A percentile compares a stretch with the other conserved stretches of the same genome.
These are phyloP conservation scores for Aspergillus sojae DNA, from an alignment of 2,329 filamentous ascomycete species.

Conservation along the genomic window DNA sequence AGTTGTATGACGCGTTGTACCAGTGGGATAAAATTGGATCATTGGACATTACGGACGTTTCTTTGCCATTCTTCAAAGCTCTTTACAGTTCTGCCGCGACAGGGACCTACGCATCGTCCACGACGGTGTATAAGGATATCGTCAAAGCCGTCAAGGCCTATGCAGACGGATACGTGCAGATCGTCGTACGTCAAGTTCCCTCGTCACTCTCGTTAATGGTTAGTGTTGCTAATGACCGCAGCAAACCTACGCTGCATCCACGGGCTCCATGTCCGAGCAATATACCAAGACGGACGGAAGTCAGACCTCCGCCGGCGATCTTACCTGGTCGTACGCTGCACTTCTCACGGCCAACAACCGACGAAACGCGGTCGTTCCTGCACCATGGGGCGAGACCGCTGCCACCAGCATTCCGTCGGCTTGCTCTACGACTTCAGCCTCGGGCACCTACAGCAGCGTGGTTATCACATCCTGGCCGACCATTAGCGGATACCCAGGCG, in stretches of 20 bases:
- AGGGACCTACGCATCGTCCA: constrained; percentile 67
- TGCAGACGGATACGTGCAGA: constrained; percentile 57
- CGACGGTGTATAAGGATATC: constrained; percentile 57
- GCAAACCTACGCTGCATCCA: constrained; percentile 30
- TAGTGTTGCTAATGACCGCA: constrained; percentile 7
- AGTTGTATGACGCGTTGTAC: constrained; percentile 74
- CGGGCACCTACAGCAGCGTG: constrained; percentile 36
- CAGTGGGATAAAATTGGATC: constrained; percentile 68
- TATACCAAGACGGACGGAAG: constrained; percentile 39
- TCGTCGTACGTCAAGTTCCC: constrained; percentile 37
- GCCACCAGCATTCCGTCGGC: constrained; percentile 34
- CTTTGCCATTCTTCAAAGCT: constrained; percentile 72
- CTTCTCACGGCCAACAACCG: constrained; percentile 42
- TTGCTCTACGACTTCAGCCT: constrained; percentile 34
- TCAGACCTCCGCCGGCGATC: constrained; percentile 41
- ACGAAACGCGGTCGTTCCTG: constrained; percentile 35
- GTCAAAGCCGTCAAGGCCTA: constrained; percentile 65
- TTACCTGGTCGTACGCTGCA: constrained; percentile 51
- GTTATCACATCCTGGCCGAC: constrained; percentile 38
- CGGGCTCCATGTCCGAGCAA: constrained; percentile 45
- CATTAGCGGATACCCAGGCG: constrained; percentile 12
- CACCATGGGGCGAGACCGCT: constrained; percentile 35
- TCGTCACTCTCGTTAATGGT: background rate
- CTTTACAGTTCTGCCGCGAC: constrained; percentile 59
- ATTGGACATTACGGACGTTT: constrained; percentile 66